These are phyloP conservation scores for Nasturtium officinale DNA, from an alignment of 345 rosid species.

Conservation along the genomic window DNA sequence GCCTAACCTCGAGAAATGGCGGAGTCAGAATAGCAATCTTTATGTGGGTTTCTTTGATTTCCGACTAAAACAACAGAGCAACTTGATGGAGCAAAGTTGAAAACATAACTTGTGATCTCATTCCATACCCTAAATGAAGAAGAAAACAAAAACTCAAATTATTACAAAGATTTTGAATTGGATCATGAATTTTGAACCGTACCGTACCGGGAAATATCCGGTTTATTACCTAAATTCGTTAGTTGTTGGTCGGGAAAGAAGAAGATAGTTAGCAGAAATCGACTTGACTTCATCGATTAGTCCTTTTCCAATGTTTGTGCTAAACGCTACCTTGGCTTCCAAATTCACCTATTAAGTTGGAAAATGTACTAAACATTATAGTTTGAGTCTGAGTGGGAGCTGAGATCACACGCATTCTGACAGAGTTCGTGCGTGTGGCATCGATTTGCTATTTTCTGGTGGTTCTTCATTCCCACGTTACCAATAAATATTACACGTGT, in stretches of 20 bases:
- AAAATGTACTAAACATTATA: neutral
- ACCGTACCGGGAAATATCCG: neutral
- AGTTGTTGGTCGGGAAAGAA: slow-evolving; percentile 61
- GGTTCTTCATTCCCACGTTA: neutral
- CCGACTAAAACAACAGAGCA: slow-evolving; percentile 76
- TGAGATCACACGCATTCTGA: neutral
- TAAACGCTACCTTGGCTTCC: slow-evolving; percentile 83
- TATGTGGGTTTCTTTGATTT: slow-evolving; percentile 39
- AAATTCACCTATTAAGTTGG: slow-evolving; percentile 60
- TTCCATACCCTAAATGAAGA: slow-evolving; percentile 48
- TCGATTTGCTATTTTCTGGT: neutral
- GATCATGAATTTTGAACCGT: neutral
- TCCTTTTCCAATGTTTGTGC: slow-evolving; percentile 63
- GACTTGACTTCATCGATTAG: slow-evolving; percentile 74
- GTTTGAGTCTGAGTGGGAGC: neutral
- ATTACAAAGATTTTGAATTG: neutral
- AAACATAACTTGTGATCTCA: slow-evolving; percentile 53
- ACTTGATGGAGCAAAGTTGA: slow-evolving; percentile 59
- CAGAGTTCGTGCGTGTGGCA: too few relatives aligned
- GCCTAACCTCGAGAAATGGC: slow-evolving; percentile 48
- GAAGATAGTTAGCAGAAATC: slow-evolving; percentile 68
- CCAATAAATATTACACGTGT: neutral
- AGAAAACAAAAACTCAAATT: neutral
- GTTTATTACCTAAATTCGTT: slow-evolving; percentile 30
- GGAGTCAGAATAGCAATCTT: slow-evolving; percentile 42